These are phyloP conservation scores for Radiomyces spectabilis DNA, from an alignment of 192 early-diverging fungal species.

Conservation along the genomic window DNA sequence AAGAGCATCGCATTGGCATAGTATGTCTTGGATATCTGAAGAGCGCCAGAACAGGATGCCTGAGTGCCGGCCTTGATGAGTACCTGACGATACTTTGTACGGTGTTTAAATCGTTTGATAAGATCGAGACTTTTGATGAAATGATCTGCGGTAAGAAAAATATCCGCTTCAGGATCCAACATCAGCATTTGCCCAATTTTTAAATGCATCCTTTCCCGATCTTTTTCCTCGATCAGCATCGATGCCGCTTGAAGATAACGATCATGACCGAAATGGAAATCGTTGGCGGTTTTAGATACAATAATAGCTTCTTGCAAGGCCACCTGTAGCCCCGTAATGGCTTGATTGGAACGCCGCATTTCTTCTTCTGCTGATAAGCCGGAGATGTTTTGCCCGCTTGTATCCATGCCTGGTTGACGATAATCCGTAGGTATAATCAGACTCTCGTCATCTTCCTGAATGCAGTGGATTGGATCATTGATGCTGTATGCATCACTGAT, in stretches of 20 bases:
- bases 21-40: conserved; percentile 2
- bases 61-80: conserved; percentile 9
- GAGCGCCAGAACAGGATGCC: conserved; percentile 6
- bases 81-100: conserved; percentile 8
- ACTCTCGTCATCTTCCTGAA: too few species aligned
- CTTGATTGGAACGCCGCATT: background rate
- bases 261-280: conserved; percentile 15
- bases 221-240: background rate
- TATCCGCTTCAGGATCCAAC: background rate
- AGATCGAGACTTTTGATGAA: conserved; percentile 2
- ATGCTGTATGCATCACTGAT: too few species aligned
- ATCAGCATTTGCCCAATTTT: conserved; percentile 8
- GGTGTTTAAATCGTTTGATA: background rate
- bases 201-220: conserved; percentile 7
- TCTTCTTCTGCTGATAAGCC: conserved; percentile 1
- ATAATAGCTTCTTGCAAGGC: conserved; percentile 7
- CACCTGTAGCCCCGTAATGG: conserved; percentile 9
- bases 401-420: too few species aligned
- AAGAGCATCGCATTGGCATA: conserved; percentile 3
- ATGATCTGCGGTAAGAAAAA: conserved; percentile 19
- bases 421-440: too few species aligned
- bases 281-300: background rate
- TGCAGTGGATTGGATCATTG: too few species aligned
- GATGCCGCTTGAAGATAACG: conserved; percentile 16
- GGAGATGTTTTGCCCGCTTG: too few species aligned